Percentiles rank a stretch among this genome's conserved stretches.
These are phyloP conservation scores for Dicorynia guianensis DNA, from an alignment of 306 rosid genomes.

Conservation along the genomic window DNA sequence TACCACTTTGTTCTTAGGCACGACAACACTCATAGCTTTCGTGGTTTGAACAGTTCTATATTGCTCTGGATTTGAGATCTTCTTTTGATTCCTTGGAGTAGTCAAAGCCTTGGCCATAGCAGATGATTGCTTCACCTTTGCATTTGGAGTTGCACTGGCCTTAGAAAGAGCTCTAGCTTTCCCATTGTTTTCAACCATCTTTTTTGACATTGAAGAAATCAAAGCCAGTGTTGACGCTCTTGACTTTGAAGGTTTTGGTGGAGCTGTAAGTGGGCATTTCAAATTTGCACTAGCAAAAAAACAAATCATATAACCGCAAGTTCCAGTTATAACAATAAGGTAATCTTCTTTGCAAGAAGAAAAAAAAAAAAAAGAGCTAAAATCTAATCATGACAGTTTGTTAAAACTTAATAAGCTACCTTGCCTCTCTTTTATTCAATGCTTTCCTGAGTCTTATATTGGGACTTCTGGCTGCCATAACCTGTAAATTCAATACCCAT, in stretches of 20 bases:
- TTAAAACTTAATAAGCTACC: constrained; percentile 56
- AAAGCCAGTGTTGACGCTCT: constrained; percentile 75
- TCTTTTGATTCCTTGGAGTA: constrained; percentile 80
- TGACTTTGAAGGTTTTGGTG: constrained; percentile 72
- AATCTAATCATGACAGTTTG: not conserved
- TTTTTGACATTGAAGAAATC: constrained; percentile 71
- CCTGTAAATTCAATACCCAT: constrained; percentile 53
- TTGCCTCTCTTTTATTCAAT: constrained; percentile 50
- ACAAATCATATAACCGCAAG: constrained; percentile 4
- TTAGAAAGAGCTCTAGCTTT: constrained; percentile 55
- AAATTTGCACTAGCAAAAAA: constrained; percentile 49
- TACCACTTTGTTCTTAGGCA: constrained; percentile 63
- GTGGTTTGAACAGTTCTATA: constrained; percentile 81
- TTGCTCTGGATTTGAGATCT: constrained; percentile 56
- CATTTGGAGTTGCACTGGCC: constrained; percentile 65
- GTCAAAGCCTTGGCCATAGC: constrained; percentile 69
- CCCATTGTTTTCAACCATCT: constrained; percentile 46
- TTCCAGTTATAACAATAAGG: not conserved
- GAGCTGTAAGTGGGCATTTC: constrained; percentile 90
- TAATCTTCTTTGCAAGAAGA: too few relatives aligned
- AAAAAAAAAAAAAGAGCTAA: not conserved
- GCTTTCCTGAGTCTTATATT: constrained; percentile 71
- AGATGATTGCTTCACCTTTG: constrained; percentile 64
- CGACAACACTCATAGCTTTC: constrained; percentile 51
- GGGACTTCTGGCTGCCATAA: constrained; percentile 98